phyloP scores from a whole-genome alignment of 306 rosid species.

The Citrullus colocynthis region DNA sequence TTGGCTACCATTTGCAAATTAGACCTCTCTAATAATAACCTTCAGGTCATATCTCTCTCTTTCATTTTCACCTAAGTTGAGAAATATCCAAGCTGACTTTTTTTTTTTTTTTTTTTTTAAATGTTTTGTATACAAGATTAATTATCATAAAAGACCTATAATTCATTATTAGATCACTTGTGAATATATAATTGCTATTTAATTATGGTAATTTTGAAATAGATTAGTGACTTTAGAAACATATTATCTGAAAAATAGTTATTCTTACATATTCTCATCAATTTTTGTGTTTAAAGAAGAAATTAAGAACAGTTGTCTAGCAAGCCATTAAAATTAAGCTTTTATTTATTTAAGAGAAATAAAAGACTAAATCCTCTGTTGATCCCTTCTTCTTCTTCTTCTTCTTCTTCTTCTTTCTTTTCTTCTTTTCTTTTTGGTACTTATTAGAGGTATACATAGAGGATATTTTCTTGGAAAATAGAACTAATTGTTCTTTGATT shows the following conservation, averaged over 20 bases:
- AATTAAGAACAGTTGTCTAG: not conserved
- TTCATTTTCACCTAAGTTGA: no score
- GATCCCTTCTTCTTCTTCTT: no score
- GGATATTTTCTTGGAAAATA: not conserved
- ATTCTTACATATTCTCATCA: not conserved
- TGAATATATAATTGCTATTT: not conserved
- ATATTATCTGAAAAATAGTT: not conserved
- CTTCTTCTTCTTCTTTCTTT: no score
- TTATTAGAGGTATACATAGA: no score
- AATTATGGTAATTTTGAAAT: not conserved
- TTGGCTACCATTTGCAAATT: slow-evolving; percentile 54
- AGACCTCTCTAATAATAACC: slow-evolving; percentile 86
- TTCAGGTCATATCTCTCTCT: slow-evolving; percentile 41
- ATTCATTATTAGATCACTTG: not conserved
- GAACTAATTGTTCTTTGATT: not conserved
- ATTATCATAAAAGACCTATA: no score
- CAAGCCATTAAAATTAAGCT: no score
- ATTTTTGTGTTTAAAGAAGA: not conserved
- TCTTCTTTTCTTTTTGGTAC: no score
- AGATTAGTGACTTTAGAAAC: no score
- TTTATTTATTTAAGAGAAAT: not conserved
- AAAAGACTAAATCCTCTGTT: not conserved
- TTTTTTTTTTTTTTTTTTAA: not conserved
- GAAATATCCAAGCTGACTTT: no score
- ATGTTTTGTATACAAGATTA: no score